Conservation (phyloP, 2,329 filamentous ascomycete genomes). For the Penicillium sp. region DNA sequence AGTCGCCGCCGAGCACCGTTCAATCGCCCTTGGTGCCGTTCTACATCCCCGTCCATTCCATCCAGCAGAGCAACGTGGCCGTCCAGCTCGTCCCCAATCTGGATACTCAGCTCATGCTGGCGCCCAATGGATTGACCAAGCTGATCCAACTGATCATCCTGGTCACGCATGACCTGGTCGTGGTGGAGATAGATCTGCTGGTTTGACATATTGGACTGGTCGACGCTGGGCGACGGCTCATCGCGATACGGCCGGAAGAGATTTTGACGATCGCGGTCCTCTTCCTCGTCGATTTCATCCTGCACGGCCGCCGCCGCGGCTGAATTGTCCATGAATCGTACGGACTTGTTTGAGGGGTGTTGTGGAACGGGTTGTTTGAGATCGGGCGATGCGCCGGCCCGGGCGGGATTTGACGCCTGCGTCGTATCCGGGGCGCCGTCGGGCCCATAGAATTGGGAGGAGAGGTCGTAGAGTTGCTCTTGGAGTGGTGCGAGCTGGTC, state of each 20-base stretch:
- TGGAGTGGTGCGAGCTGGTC: constrained; percentile 68
- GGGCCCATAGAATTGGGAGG: constrained; percentile 71
- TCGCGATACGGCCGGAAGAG: constrained; percentile 63
- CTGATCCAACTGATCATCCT: constrained; percentile 88
- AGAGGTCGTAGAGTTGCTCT: constrained; percentile 73
- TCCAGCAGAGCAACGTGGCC: constrained; percentile 85
- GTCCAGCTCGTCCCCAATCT: constrained; percentile 94
- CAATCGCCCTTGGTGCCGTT: constrained; percentile 74
- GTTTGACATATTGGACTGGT: constrained; percentile 66
- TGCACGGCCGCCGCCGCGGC: constrained; percentile 30
- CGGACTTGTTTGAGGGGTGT: constrained; percentile 63
- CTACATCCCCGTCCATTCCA: constrained; percentile 79
- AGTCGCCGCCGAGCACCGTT: constrained; percentile 72
- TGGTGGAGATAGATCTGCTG: constrained; percentile 86
- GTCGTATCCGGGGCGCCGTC: constrained; percentile 52
- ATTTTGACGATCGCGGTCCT: constrained; percentile 54
- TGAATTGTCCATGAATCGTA: constrained; percentile 75
- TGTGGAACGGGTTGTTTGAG: constrained; percentile 45
- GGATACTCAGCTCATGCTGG: constrained; percentile 88
- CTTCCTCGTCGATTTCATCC: constrained; percentile 46
- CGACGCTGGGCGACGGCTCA: constrained; percentile 49
- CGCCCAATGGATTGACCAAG: constrained; percentile 83
- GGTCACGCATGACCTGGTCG: constrained; percentile 73
- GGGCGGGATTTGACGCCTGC: constrained; percentile 39
- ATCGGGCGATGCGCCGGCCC: constrained; percentile 36